These are phyloP conservation scores for Rossbeevera mucosa DNA, from an alignment of 768 basidiomycete species.

Conservation along the genomic window DNA sequence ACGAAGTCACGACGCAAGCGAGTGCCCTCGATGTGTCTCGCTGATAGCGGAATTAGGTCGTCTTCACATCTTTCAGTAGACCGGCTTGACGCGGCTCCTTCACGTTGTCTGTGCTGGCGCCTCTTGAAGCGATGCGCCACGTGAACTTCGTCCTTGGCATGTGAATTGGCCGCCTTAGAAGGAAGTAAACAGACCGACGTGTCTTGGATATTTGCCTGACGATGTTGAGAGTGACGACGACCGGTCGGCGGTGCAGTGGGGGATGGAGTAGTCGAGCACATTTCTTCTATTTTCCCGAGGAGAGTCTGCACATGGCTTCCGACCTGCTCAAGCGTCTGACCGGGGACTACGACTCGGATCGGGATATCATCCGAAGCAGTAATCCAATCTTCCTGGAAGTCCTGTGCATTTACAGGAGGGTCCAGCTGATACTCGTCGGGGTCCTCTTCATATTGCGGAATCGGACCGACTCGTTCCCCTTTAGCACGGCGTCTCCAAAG, in stretches of 20 bases:
- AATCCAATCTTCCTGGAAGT: slow-evolving; percentile 35
- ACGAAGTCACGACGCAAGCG: slow-evolving; percentile 25
- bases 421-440: slow-evolving; percentile 30
- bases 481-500: slow-evolving; percentile 26
- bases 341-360: slow-evolving; percentile 35
- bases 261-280: slow-evolving; percentile 2
- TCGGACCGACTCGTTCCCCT: slow-evolving; percentile 27
- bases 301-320: slow-evolving; percentile 18
- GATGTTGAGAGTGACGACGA: neutral
- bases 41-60: slow-evolving; percentile 16
- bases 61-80: slow-evolving; percentile 17
- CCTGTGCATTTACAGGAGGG: slow-evolving; percentile 31
- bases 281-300: slow-evolving; percentile 18
- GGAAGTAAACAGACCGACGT: neutral
- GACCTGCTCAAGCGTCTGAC: slow-evolving; percentile 27
- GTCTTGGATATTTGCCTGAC: neutral
- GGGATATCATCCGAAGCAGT: slow-evolving; percentile 32
- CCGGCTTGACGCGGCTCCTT: neutral
- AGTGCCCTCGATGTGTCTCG: slow-evolving; percentile 23
- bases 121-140: slow-evolving; percentile 8
- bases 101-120: slow-evolving; percentile 3
- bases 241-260: neutral
- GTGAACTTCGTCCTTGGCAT: slow-evolving; percentile 3
- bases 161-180: neutral
- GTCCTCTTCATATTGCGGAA: slow-evolving; percentile 29